Conservation (phyloP, 768 basidiomycete genomes). For the Trametes cinnabarina region DNA sequence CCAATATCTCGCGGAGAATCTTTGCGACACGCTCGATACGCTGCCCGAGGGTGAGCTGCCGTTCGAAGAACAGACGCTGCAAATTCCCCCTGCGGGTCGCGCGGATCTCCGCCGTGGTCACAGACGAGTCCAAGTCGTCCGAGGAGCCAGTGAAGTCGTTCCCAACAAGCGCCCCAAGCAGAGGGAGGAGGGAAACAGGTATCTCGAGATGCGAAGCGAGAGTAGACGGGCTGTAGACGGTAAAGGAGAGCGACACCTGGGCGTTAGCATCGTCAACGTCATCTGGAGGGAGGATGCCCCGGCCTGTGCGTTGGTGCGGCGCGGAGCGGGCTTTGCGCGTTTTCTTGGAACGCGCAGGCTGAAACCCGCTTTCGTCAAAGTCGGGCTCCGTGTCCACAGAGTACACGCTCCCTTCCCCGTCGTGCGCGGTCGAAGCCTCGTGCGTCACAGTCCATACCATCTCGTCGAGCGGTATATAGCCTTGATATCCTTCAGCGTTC, state of each 20-base stretch:
- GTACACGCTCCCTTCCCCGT: constrained; percentile 13
- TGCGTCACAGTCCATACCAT: constrained; percentile 57
- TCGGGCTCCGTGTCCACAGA: constrained; percentile 27
- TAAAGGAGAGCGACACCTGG: constrained; percentile 50
- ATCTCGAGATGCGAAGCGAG: constrained; percentile 67
- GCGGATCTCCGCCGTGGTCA: constrained; percentile 41
- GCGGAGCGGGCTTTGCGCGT: constrained; percentile 40
- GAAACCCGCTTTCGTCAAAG: constrained; percentile 55
- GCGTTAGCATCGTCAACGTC: constrained; percentile 13
- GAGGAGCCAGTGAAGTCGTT: constrained; percentile 67
- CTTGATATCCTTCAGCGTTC: constrained; percentile 71
- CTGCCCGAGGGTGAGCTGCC: constrained; percentile 51
- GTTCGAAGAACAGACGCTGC: constrained; percentile 68
- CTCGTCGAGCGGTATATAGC: constrained; percentile 74
- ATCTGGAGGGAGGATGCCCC: constrained; percentile 56
- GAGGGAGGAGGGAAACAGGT: constrained; percentile 68
- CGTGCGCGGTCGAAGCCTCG: constrained; percentile 11
- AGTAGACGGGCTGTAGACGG: constrained; percentile 56
- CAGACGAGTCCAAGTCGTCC: constrained; percentile 18
- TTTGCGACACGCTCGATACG: constrained; percentile 66
- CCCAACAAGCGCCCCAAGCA: constrained; percentile 75
- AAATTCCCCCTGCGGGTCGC: constrained; percentile 32
- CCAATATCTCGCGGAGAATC: constrained; percentile 54
- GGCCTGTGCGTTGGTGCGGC: constrained; percentile 7
- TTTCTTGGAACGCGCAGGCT: constrained; percentile 54